Conservation (phyloP, 148 eudicot species). For the Selenicereus undatus region DNA sequence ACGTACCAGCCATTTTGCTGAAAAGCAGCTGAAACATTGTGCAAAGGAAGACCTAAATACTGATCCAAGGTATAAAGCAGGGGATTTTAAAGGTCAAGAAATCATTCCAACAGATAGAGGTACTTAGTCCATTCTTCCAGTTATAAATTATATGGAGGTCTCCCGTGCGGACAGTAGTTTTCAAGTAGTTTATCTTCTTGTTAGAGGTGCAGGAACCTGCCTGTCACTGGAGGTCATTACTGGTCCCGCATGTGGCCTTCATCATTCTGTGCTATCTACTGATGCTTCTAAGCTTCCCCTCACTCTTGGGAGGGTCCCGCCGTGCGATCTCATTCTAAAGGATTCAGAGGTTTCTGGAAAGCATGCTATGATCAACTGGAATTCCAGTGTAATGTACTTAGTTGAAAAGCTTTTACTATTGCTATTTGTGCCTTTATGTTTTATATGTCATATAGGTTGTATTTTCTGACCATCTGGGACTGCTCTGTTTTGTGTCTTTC, state of each 20-base stretch:
- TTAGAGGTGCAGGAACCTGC: constrained; percentile 91
- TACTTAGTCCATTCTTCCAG: constrained; percentile 31
- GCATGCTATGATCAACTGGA: constrained; percentile 96
- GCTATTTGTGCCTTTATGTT: neutral
- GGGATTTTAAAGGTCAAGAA: constrained; percentile 25
- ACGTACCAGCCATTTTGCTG: constrained; percentile 32
- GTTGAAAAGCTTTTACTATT: neutral
- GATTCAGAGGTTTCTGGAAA: constrained; percentile 96
- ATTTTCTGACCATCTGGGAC: constrained; percentile 10
- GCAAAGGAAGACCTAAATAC: constrained; percentile 39
- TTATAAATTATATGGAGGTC: neutral
- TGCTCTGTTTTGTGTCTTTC: constrained; percentile 24
- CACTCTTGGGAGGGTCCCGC: constrained; percentile 88
- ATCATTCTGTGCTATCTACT: constrained; percentile 50
- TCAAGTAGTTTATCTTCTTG: constrained; percentile 35
- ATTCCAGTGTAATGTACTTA: constrained; percentile 49
- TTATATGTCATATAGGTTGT: neutral
- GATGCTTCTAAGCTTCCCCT: constrained; percentile 72
- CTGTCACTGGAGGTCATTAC: constrained; percentile 78
- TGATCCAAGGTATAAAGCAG: constrained; percentile 32
- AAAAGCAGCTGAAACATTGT: constrained; percentile 32
- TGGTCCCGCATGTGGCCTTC: constrained; percentile 75
- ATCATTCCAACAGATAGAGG: constrained; percentile 37
- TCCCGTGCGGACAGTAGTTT: neutral
- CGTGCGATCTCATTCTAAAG: constrained; percentile 63